Percentiles rank a stretch among this genome's conserved stretches.
These are phyloP conservation scores for Mycosphaerella sp. DNA, from an alignment of 2,329 filamentous ascomycete species.

Conservation along the genomic window DNA sequence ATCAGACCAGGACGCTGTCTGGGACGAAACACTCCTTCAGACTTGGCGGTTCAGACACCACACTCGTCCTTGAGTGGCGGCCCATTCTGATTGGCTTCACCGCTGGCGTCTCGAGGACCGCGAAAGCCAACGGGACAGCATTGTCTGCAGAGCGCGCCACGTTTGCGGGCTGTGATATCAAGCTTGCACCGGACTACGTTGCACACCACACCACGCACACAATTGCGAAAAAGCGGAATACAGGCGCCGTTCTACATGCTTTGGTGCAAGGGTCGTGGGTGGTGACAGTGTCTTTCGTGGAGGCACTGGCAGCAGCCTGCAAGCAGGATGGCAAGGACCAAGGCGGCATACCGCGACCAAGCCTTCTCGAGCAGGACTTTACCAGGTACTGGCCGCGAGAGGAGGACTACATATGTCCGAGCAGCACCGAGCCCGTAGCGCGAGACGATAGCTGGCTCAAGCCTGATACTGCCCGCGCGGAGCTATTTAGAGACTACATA, in stretches of 20 bases:
- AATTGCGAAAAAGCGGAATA: constrained; percentile 83
- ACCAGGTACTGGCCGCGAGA: constrained; percentile 71
- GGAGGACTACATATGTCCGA: constrained; percentile 62
- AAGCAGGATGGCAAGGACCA: constrained; percentile 26
- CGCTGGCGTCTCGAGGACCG: constrained; percentile 55
- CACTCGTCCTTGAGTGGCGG: constrained; percentile 54
- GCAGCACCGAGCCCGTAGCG: constrained; percentile 66
- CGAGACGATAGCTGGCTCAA: constrained; percentile 57
- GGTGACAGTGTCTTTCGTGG: constrained; percentile 65
- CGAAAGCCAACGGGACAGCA: constrained; percentile 44
- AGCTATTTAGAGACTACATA: constrained; percentile 78
- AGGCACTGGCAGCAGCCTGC: constrained; percentile 60
- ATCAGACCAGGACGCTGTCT: constrained; percentile 35
- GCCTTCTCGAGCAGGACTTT: constrained; percentile 69
- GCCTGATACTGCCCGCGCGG: constrained; percentile 58
- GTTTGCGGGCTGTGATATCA: constrained; percentile 83
- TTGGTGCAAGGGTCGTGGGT: constrained; percentile 74
- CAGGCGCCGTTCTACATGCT: constrained; percentile 77
- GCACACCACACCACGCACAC: constrained; percentile 73
- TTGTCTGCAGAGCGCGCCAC: constrained; percentile 55
- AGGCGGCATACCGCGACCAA: constrained; percentile 21
- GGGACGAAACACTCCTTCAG: constrained; percentile 54
- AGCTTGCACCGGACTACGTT: constrained; percentile 68
- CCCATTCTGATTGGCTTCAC: constrained; percentile 77
- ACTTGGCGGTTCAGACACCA: constrained; percentile 56